Percentiles rank a stretch among this genome's conserved stretches.
Evolutionary conservation across 2,329 filamentous ascomycete genomes (phyloP).

Genomic region (Didymella sp.): DNA sequence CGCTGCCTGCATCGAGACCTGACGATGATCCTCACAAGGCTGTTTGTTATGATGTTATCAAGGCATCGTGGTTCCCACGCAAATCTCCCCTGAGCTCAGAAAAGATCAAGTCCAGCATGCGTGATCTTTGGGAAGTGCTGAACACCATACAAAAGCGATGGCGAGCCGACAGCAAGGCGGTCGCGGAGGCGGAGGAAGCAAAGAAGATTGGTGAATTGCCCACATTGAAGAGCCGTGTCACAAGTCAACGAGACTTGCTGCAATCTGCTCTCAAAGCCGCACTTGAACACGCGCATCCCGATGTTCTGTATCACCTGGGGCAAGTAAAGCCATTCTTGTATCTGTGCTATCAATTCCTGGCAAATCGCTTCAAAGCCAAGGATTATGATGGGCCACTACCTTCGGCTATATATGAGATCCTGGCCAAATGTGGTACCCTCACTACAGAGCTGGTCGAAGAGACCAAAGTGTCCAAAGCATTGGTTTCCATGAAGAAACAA

Average conservation of each 20-base stretch:
- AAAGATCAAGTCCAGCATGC: slow-evolving; percentile 62
- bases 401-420: slow-evolving; percentile 57
- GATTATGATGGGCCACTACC: slow-evolving; percentile 54
- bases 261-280: slow-evolving; percentile 58
- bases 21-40: slow-evolving; percentile 61
- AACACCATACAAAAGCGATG: slow-evolving; percentile 67
- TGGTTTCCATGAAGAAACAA: slow-evolving; percentile 68
- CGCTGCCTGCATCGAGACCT: slow-evolving; percentile 61
- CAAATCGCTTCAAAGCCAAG: slow-evolving; percentile 55
- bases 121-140: slow-evolving; percentile 65
- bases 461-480: slow-evolving; percentile 70
- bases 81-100: slow-evolving; percentile 58
- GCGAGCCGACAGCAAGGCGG: slow-evolving; percentile 63
- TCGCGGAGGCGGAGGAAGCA: slow-evolving; percentile 65
- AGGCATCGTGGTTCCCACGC: slow-evolving; percentile 66
- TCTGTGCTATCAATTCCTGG: slow-evolving; percentile 57
- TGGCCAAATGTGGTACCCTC: slow-evolving; percentile 68
- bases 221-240: slow-evolving; percentile 63
- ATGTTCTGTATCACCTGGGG: slow-evolving; percentile 53
- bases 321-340: slow-evolving; percentile 53
- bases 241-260: slow-evolving; percentile 64
- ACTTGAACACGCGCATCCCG: slow-evolving; percentile 56
- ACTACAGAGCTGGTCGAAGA: slow-evolving; percentile 66
- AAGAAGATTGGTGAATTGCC: slow-evolving; percentile 62
- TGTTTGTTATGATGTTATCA: slow-evolving; percentile 65